Base-by-base conservation (phyloP, 2,329 filamentous ascomycete species). In the Penicillium sp. region DNA sequence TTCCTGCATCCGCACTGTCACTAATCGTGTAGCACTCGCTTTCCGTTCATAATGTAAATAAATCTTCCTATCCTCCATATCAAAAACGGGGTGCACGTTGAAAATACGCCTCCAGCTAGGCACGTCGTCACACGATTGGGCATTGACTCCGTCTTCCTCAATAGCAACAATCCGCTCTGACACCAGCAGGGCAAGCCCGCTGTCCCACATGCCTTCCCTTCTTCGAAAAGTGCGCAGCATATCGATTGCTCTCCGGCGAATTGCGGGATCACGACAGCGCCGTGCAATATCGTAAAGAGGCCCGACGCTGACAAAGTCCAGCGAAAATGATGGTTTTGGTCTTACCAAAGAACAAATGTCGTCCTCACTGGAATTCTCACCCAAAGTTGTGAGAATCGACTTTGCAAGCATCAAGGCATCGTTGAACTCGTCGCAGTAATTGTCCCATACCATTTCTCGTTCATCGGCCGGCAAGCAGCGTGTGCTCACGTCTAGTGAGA, bases 201-300 rank as follows among this genome's bases (percentile, higher is more conserved):
- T 47, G 18, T 54, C 52, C 52, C 52, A 54, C 52, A 54, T 54
- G 7, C 52, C 52, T 21, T 54, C 52, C 9, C 52, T 54, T 47
- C 42, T 47, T 38, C 46, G 52, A 28, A 30, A 54, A n/a, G 14
- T 20, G 11, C 52, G 52, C 20, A 54, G 18, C 8, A 47, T n/a
- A 2, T 54, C 30, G 12, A 47, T 21, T 40, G 52, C 52, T 23
- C 21, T 54, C 12, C 43, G 45, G 20, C 52, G 52, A 28, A 54
- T 47, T 11, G 16, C 3, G 6, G 52, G 52, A 54, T 47, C 52
- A 38, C 52, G 52, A 40, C 52, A 54, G 11, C 52, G 52, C 21
- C 52, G 43, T n/a, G 52, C 52, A 26, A 54, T n/a, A n/a, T 54
- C 52, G 8, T 26, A 54, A 3, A 54, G 26, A 18, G 52, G 52